Evolutionary conservation across 2,329 filamentous ascomycete genomes (phyloP).

Genomic region (Bipolaris sorokiniana): DNA sequence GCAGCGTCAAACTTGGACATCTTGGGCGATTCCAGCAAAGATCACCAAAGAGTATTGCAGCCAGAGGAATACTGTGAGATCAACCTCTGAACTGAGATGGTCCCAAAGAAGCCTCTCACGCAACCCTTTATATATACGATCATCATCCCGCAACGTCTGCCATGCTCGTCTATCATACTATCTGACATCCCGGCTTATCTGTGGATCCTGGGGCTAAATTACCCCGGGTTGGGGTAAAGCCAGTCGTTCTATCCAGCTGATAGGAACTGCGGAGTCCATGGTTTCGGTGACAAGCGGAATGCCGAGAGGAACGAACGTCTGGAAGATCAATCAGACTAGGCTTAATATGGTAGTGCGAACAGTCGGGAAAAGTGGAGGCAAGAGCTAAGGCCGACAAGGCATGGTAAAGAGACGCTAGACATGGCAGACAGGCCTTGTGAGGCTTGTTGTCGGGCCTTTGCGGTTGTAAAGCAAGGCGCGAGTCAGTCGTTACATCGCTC

Average conservation of each 20-base stretch:
- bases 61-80: neutral
- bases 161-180: constrained; percentile 10
- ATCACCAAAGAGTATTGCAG: neutral
- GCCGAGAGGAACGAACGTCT: constrained; percentile 7
- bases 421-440: constrained; percentile 12
- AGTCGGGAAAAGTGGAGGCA: constrained; percentile 23
- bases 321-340: constrained; percentile 11
- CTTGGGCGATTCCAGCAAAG: neutral
- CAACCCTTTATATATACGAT: constrained; percentile 24
- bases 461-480: constrained; percentile 7
- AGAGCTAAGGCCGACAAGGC: constrained; percentile 16
- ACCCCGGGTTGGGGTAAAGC: constrained; percentile 33
- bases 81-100: constrained; percentile 12
- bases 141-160: constrained; percentile 1
- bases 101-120: constrained; percentile 1
- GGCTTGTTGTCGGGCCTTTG: constrained; percentile 17
- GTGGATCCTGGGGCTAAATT: constrained; percentile 24
- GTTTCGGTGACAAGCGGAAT: constrained; percentile 8
- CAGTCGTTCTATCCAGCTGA: constrained; percentile 16
- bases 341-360: constrained; percentile 24
- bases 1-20: constrained; percentile 42
- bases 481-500: constrained; percentile 17
- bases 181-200: constrained; percentile 24
- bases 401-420: constrained; percentile 22
- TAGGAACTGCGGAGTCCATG: constrained; percentile 21